Evolutionary conservation across 345 rosid species (phyloP), one percentile per base, ranked within the genome.

Genomic region (Lepidium sativum): DNA sequence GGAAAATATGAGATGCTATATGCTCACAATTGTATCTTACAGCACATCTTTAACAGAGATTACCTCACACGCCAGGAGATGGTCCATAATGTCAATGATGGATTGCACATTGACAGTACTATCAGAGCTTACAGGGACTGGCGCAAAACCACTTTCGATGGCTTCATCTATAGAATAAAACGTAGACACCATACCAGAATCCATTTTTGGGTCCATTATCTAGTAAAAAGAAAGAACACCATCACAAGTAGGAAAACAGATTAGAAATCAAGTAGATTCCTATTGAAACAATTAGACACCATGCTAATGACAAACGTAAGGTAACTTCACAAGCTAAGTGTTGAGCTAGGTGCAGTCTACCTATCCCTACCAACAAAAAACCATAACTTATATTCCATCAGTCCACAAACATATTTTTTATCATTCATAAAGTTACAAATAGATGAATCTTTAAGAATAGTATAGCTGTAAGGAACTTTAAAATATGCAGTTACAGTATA

Each of bases 141-240:
- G 96, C 29, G 97, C 95, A 59, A 77, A 86, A 69, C 95, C 97
- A 62, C 79, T 78, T 74, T 91, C 95, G 3, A 95, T 82, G 57
- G 99, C 99, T 78, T 95, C 99, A 65, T 95, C 95, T 70, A 88
- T 71, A 41, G 99, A 88, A 77, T 74, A 85, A 67, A 86, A 91
- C 56, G 78, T 77, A 79, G 80, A 72, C 37, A 91, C 80, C 71
- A 95, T 88, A 44, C 97, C 97, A 0, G 99, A 88, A 75, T 91
- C 97, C 99, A 95, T 95, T 80, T 95, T 95, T 31, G 96, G 99
- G 79, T 95, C 97, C 99, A 95, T 95, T 63, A 95, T 95, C 99
- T 95, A 70, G 27, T 13, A 63, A 38, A 29, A 49, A 72, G 51
- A 60, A 38, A 55, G 59, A 10, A 59, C n/a, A 9, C 9, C 6